Conservation (phyloP, 345 rosid genomes). For the Melaleuca alternifolia region DNA sequence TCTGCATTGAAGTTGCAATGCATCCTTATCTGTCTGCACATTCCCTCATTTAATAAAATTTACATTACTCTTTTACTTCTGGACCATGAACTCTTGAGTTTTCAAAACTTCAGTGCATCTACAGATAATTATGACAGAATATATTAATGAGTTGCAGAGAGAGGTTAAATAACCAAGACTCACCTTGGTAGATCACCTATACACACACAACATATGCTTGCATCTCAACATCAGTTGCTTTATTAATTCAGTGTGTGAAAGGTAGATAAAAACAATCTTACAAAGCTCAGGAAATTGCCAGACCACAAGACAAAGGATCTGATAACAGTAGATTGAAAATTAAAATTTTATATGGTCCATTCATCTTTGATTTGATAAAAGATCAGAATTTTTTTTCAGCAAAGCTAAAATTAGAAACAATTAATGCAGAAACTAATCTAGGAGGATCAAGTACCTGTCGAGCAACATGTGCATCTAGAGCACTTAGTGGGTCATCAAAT, state of each 20-base stretch:
- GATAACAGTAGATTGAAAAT: not conserved
- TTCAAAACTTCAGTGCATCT: not conserved
- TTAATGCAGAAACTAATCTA: not conserved
- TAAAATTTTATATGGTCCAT: not conserved
- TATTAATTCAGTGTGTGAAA: not conserved
- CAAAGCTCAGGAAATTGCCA: not conserved
- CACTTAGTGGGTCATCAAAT: slow-evolving; percentile 98
- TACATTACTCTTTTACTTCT: not conserved
- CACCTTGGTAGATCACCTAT: not conserved
- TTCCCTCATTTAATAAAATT: not conserved
- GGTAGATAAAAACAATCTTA: not conserved
- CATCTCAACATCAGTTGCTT: not conserved
- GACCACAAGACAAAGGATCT: not conserved
- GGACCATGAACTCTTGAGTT: not conserved
- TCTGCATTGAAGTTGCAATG: not conserved
- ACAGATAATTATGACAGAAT: not conserved
- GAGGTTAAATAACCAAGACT: not conserved
- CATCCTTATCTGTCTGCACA: not conserved
- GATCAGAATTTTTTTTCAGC: not conserved
- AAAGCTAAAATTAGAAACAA: not conserved
- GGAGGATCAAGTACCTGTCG: slow-evolving; percentile 57
- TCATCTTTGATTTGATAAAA: not conserved
- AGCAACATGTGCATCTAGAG: slow-evolving; percentile 96
- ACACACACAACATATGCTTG: not conserved
- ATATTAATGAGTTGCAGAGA: not conserved